These are phyloP conservation scores for Trametes elegans DNA, from an alignment of 768 basidiomycete species.

Conservation along the genomic window DNA sequence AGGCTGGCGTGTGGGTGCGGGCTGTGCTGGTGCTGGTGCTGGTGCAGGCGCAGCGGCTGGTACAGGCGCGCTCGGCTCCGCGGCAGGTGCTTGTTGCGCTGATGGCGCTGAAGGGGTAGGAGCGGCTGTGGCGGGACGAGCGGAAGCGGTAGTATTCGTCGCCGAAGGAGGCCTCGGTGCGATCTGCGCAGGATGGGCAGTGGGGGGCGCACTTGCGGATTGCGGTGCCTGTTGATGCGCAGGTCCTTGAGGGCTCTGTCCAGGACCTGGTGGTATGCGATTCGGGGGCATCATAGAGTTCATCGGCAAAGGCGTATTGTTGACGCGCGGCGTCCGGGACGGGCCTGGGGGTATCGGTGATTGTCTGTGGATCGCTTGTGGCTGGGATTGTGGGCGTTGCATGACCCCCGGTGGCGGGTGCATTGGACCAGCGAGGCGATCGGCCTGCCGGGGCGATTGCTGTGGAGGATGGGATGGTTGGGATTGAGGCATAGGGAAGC, in stretches of 20 bases:
- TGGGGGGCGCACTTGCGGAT: constrained; percentile 17
- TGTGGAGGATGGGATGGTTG: constrained; percentile 32
- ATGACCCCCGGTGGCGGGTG: constrained; percentile 24
- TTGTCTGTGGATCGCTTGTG: constrained; percentile 44
- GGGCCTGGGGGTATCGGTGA: constrained; percentile 39
- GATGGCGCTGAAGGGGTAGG: no score
- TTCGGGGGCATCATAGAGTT: constrained; percentile 21
- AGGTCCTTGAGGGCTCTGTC: constrained; percentile 13
- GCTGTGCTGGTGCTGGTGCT: background rate
- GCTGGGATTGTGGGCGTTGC: constrained; percentile 61
- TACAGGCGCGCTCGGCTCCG: background rate
- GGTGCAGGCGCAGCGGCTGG: constrained; percentile 3
- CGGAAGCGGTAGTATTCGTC: background rate
- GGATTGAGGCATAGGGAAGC: constrained; percentile 19
- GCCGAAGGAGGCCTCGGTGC: constrained; percentile 15
- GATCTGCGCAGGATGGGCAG: constrained; percentile 20
- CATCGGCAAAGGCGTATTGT: constrained; percentile 35
- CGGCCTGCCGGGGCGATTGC: constrained; percentile 44
- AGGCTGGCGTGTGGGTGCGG: background rate
- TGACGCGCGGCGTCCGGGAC: constrained; percentile 46
- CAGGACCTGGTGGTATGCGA: constrained; percentile 18
- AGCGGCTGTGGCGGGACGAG: background rate
- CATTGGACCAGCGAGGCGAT: constrained; percentile 34
- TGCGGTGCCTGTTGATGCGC: constrained; percentile 20
- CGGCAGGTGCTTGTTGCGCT: background rate